phyloP scores from a whole-genome alignment of 1,284 basidiomycete genomes.

The Irpex sp. region DNA sequence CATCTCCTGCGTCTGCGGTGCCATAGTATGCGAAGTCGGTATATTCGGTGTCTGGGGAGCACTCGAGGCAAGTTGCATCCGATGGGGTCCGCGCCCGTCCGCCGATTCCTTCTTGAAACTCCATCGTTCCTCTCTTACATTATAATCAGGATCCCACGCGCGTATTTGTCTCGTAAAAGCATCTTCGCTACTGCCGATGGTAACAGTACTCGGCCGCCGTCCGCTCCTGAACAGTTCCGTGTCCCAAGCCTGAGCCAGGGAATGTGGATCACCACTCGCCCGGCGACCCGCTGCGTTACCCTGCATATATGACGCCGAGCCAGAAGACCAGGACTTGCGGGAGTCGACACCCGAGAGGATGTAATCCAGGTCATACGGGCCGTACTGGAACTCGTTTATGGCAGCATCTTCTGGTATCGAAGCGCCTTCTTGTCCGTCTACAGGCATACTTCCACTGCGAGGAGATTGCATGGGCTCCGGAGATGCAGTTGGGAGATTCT shows the following conservation, averaged over 20 bases:
- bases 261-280: slow-evolving; percentile 11
- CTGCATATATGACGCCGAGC: slow-evolving; percentile 34
- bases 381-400: slow-evolving; percentile 21
- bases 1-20: slow-evolving; percentile 53
- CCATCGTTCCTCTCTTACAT: slow-evolving; percentile 49
- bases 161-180: slow-evolving; percentile 52
- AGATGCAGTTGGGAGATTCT: slow-evolving; percentile 12
- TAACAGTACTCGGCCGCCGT: slow-evolving; percentile 47
- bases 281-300: slow-evolving; percentile 6
- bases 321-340: slow-evolving; percentile 30
- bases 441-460: not conserved
- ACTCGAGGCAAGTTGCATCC: slow-evolving; percentile 14
- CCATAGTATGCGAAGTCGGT: slow-evolving; percentile 31
- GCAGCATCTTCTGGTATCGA: not conserved
- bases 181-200: slow-evolving; percentile 48
- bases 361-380: slow-evolving; percentile 41
- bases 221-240: slow-evolving; percentile 22
- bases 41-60: not conserved
- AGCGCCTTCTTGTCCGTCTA: not conserved
- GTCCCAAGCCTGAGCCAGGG: slow-evolving; percentile 17
- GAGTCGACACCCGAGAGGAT: slow-evolving; percentile 32
- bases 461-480: slow-evolving; percentile 1
- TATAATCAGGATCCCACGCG: slow-evolving; percentile 46
- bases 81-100: slow-evolving; percentile 30
- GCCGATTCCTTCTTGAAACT: slow-evolving; percentile 57